Evolutionary conservation across 345 rosid species (phyloP).

Genomic region (Eucalyptus lansdowneana): DNA sequence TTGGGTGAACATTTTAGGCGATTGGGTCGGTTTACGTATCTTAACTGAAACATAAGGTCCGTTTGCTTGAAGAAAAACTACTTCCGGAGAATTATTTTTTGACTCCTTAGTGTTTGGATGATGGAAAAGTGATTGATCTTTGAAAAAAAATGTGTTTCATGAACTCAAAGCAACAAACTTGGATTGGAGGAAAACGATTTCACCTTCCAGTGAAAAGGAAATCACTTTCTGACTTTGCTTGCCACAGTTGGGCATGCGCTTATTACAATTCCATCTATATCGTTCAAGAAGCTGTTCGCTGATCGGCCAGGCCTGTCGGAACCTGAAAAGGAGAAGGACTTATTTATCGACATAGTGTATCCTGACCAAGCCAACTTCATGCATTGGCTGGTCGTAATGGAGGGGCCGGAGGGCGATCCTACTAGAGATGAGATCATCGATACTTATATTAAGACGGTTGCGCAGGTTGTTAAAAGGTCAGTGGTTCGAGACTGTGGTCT

Average conservation of each 20-base stretch:
- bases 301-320: too few relatives aligned
- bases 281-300: too few relatives aligned
- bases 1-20: neutral
- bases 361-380: conserved; percentile 44
- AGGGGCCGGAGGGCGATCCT: conserved; percentile 47
- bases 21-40: neutral
- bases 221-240: neutral
- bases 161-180: neutral
- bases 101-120: neutral
- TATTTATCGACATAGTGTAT: rapidly evolving
- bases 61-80: too few relatives aligned
- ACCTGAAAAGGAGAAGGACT: too few relatives aligned
- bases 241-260: neutral
- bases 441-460: conserved; percentile 63
- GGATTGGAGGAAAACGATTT: neutral
- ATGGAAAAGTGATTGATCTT: neutral
- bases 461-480: conserved; percentile 72
- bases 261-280: neutral
- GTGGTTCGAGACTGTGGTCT: neutral
- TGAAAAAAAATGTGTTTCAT: neutral
- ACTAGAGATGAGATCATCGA: conserved; percentile 89
- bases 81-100: too few relatives aligned
- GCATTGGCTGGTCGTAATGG: conserved; percentile 92
- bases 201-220: neutral
- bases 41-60: too few relatives aligned